Evolutionary conservation across 305 asterid species (phyloP).

Genomic region (Andrographis paniculata): DNA sequence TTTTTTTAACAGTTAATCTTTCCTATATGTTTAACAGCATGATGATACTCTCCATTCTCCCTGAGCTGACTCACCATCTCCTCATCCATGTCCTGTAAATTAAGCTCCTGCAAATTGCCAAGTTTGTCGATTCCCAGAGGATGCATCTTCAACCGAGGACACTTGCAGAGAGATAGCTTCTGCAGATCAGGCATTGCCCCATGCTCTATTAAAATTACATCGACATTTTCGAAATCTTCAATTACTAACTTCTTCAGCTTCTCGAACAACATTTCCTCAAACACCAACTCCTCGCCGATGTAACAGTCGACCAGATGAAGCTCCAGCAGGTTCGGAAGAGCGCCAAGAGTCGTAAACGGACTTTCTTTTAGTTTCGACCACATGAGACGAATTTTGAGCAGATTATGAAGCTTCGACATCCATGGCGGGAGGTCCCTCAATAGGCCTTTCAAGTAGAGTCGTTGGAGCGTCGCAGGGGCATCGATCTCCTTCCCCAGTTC

Average conservation of each 20-base stretch:
- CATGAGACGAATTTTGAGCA: constrained; percentile 18
- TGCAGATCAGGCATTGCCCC: constrained; percentile 28
- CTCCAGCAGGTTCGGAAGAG: constrained; percentile 24
- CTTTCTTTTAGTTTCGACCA: constrained; percentile 21
- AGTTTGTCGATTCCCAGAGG: constrained; percentile 23
- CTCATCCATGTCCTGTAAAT: constrained; percentile 22
- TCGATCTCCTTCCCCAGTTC: constrained; percentile 12
- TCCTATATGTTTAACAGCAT: too few species aligned
- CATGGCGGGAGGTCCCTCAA: constrained; percentile 21
- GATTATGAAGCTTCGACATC: constrained; percentile 20
- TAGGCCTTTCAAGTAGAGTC: constrained; percentile 31
- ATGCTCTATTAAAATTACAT: constrained; percentile 15
- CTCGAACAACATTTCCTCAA: constrained; percentile 17
- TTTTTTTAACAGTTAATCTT: too few species aligned
- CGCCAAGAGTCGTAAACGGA: constrained; percentile 22
- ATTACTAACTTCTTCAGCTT: constrained; percentile 25
- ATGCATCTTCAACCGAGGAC: constrained; percentile 12
- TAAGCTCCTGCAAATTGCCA: constrained; percentile 20
- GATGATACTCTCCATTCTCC: too few species aligned
- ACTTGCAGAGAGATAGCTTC: constrained; percentile 22
- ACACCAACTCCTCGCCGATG: constrained; percentile 16
- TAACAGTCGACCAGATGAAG: constrained; percentile 29
- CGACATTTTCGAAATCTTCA: constrained; percentile 13
- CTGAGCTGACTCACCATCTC: too few species aligned
- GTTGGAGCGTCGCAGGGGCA: constrained; percentile 23